Evolutionary conservation across 345 rosid genomes (phyloP), one percentile per base, ranked within the genome.

Genomic region (Microthlaspi erraticum): DNA sequence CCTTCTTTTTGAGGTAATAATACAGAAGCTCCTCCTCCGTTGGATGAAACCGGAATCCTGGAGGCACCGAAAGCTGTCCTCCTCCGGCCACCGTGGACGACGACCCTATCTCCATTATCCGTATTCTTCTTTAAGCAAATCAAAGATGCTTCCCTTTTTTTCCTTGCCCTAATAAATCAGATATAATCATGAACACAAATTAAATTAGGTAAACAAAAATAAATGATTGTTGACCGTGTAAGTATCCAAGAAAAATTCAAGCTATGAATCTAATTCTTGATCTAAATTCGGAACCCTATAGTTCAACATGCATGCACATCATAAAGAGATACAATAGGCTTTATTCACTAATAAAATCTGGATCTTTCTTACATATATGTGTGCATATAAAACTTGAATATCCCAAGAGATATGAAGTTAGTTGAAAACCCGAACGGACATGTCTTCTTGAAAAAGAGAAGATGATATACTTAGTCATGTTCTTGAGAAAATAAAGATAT

Each of bases 1-100:
- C 97, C 71, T 91, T 94, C 90, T 91, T 94, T 78, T 84, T 91
- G 45, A 94, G 81, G 81, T 94, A 94, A 72, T 94, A 94, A 63
- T 91, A 81, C 54, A 94, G 82, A 74, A 94, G 96, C 81, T 94
- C 99, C 73, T 94, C 99, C 39, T 93, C 97, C 3, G 97, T 93
- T 46, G 97, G 98, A 78, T 93, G 96, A 80, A 93, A 93, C 60
- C 99, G 68, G 72, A 94, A 94, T 3, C 99, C 99, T 2, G 99
- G 99, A 41, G 99, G 99, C 54, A 94, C 99, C 2, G 96, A 81
- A 0, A 89, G 70, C 50, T 84, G 84, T 63, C 89, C 96, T 52
- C 84, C 85, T 76, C 87, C 92, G 6, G 82, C 70, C 91, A 87
- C 77, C 64, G 72, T 59, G 20, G 77, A 71, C 13, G 80, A 77